Evolutionary conservation across 2,329 filamentous ascomycete species (phyloP), one percentile per base, ranked within the genome.

Genomic region (Epichloe uncinata): DNA sequence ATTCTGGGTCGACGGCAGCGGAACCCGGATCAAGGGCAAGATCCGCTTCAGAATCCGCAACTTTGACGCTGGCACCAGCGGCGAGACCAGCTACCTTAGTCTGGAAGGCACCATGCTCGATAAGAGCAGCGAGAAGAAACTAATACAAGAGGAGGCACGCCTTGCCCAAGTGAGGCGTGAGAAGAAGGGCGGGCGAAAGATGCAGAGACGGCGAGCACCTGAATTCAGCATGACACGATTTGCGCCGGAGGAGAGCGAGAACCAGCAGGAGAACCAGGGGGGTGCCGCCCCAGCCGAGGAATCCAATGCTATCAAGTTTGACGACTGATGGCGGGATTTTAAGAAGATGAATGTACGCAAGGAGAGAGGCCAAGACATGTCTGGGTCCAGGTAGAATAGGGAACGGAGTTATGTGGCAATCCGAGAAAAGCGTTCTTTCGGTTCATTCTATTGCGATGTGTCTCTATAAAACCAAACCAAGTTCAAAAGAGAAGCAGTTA

Each of bases 61-160:
- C 63, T 87, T 93, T 54, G 90, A 96, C 58, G 84, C 86, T 1
- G 84, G 82, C 30, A 77, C 81, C 44, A 87, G 85, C 55, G 80
- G 81, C 48, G 80, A 84, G 57, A 84, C 84, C 53, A 87, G 85
- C 11, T 93, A 91, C 62, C 68, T 95, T 53, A 89, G 84, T 57
- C 82, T 96, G 54, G 85, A 93, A 63, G 91, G 90, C 26, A 94
- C 87, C n/a, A 83, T 95, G 77, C 69, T 95, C 46, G 73, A 75
- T 44, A 77, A 77, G 42, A 77, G 79, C 18, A 82, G 81, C 22
- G 88, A 94, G 67, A 71, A 68, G 56, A 68, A 69, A 26, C 68
- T 85, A 0, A 61, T 69, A 16, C 57, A 60, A 38, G 61, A 65
- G 33, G 69, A 78, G 44, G 71, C 73, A 8, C 71, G 77, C 52